Evolutionary conservation across 2,329 filamentous ascomycete genomes (phyloP).

Genomic region (Colletotrichum musicola): DNA sequence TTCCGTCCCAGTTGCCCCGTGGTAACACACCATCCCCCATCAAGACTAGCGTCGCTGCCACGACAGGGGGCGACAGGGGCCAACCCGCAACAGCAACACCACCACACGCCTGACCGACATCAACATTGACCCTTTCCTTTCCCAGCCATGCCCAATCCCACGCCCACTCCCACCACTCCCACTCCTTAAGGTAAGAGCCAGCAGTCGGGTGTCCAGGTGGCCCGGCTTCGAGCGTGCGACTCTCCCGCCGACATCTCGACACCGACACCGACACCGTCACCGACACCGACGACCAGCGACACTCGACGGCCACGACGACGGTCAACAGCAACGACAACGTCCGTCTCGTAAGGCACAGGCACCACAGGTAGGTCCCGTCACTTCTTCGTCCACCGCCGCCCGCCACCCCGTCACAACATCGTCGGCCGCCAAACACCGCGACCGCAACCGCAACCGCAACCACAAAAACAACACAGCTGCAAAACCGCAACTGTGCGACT

Average conservation of each 20-base stretch:
- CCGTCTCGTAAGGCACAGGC: slow-evolving; percentile 7
- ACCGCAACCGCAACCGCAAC: slow-evolving; percentile 4
- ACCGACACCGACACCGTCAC: slow-evolving; percentile 36
- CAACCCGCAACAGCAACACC: slow-evolving; percentile 40
- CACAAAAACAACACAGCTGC: background rate
- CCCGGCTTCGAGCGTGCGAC: slow-evolving; percentile 24
- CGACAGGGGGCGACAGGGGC: slow-evolving; percentile 39
- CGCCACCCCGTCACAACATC: background rate
- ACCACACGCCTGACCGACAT: slow-evolving; percentile 39
- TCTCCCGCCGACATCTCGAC: slow-evolving; percentile 37
- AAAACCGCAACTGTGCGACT: background rate
- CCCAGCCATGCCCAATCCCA: slow-evolving; percentile 39
- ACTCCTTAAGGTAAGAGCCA: slow-evolving; percentile 4
- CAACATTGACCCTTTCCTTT: slow-evolving; percentile 40
- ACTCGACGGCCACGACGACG: slow-evolving; percentile 31
- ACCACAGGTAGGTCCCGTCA: slow-evolving; percentile 20
- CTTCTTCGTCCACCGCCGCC: slow-evolving; percentile 11
- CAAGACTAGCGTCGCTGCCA: slow-evolving; percentile 34
- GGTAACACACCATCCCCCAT: slow-evolving; percentile 32
- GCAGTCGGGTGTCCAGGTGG: slow-evolving; percentile 32
- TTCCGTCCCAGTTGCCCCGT: slow-evolving; percentile 39
- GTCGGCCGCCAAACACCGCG: background rate
- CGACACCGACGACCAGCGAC: slow-evolving; percentile 30
- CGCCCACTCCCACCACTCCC: slow-evolving; percentile 17
- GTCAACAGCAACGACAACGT: slow-evolving; percentile 18